Evolutionary conservation across 306 rosid species (phyloP), one percentile per base, ranked within the genome.

Genomic region (Dicorynia guianensis): DNA sequence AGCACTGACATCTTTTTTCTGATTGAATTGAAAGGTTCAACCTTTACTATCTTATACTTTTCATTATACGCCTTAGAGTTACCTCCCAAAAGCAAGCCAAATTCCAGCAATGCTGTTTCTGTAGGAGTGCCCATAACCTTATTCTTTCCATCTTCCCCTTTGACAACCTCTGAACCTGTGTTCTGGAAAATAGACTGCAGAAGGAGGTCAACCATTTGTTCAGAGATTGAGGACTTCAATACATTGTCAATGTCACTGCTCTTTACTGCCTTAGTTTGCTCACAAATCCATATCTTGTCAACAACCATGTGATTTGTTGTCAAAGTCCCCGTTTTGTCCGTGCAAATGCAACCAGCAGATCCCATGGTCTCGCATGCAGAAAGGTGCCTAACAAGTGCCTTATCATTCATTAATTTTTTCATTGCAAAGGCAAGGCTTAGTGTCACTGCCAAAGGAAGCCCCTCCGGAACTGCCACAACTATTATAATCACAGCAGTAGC

Each of bases 291-390:
- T 60, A 89, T 73, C 64, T 84, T 90, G 25, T 83, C 84, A 1
- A 92, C 99, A 33, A 86, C 93, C 97, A 92, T 95, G 63, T 95
- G 97, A 79, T 95, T 92, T 56, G 96, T 95, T 1, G 97, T 92
- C 83, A 95, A 82, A 13, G 99, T 95, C 15, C 97, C 97, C 0
- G 96, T 92, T 80, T 95, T 95, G 53, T 95, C 98, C 0, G 97
- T 92, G 81, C 98, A 95, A 77, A 95, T 95, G 57, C 90, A 83
- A 50, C 77, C 80, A 57, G 93, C 96, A 5, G 97, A 95, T 6
- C 98, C 97, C 97, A 95, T 92, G 1, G 98, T 92, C 79, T 95
- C 98, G 20, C 97, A 92, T 9, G 98, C 93, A 20, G 98, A 87
- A 8, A 95, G 93, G 75, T 92, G 97, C 65, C 98, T 87, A 6